Evolutionary conservation across 352 stramenopile genomes (phyloP).

Genomic region (Globisporangium canariense): DNA sequence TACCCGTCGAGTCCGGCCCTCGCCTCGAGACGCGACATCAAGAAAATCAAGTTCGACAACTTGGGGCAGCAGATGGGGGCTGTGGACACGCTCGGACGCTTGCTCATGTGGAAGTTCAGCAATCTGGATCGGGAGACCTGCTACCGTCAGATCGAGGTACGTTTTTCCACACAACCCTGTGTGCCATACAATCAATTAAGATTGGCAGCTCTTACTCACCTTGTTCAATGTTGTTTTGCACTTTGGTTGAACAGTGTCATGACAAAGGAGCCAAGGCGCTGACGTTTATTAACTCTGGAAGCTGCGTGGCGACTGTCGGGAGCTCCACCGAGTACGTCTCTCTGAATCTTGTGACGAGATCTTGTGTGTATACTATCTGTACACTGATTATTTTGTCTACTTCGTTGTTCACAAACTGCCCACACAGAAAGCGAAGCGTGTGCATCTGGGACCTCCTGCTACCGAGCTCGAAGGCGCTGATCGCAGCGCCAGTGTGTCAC

Average conservation of each 20-base stretch:
- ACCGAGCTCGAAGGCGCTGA: constrained; percentile 63
- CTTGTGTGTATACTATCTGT: constrained; percentile 8
- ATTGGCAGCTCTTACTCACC: not conserved
- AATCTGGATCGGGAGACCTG: constrained; percentile 62
- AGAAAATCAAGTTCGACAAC: constrained; percentile 77
- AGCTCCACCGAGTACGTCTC: constrained; percentile 66
- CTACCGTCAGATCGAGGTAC: constrained; percentile 67
- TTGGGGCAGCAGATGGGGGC: constrained; percentile 82
- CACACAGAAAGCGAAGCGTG: constrained; percentile 68
- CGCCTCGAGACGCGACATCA: constrained; percentile 57
- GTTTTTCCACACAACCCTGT: not conserved
- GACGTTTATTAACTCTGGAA: constrained; percentile 78
- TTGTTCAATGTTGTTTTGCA: not conserved
- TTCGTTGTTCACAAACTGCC: not conserved
- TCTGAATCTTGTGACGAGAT: not conserved
- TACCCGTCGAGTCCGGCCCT: constrained; percentile 60
- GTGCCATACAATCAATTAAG: not conserved
- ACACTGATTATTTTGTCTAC: not conserved
- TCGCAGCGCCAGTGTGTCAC: constrained; percentile 72
- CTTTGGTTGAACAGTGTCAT: constrained; percentile 46
- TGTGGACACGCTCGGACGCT: constrained; percentile 59
- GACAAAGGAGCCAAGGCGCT: constrained; percentile 81
- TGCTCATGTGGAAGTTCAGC: constrained; percentile 84
- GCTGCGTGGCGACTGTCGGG: constrained; percentile 68
- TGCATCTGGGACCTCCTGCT: constrained; percentile 85